Percentiles rank a stretch among this genome's conserved stretches.
Conservation (phyloP, 495 filamentous ascomycete species). For the Annulohypoxylon stygium region DNA sequence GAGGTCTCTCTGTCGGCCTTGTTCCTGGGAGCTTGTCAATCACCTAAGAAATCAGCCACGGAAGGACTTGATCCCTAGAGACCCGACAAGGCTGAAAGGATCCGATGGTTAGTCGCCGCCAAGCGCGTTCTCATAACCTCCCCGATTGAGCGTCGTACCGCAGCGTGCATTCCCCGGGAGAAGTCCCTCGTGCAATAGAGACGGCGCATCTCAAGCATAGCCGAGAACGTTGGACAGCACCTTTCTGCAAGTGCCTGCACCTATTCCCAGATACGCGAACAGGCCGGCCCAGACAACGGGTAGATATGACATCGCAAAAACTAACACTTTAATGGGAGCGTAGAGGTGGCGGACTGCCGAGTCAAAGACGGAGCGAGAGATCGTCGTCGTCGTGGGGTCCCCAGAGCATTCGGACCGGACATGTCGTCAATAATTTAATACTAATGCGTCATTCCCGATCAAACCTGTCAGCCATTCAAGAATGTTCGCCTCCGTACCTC, state of each 20-base stretch:
- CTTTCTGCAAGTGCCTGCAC: constrained; percentile 44
- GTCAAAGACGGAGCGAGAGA: constrained; percentile 32
- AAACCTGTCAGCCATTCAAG: constrained; percentile 58
- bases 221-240: constrained; percentile 43
- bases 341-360: constrained; percentile 34
- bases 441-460: constrained; percentile 29
- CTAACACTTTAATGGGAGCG: constrained; percentile 25
- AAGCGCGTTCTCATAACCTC: constrained; percentile 32
- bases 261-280: constrained; percentile 45
- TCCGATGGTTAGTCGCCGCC: constrained; percentile 41
- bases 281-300: constrained; percentile 47
- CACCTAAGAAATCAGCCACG: constrained; percentile 49
- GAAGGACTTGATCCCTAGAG: constrained; percentile 47
- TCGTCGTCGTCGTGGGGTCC: constrained; percentile 37
- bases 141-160: constrained; percentile 47
- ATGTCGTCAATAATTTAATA: constrained; percentile 30
- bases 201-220: constrained; percentile 43
- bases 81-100: constrained; percentile 52
- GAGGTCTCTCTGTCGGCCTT: constrained; percentile 37
- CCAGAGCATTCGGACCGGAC: constrained; percentile 42
- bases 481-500: constrained; percentile 73
- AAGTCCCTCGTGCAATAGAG: constrained; percentile 50
- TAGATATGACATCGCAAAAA: constrained; percentile 44
- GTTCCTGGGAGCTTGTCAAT: constrained; percentile 42
- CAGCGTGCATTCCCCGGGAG: constrained; percentile 49